Evolutionary conservation across 1,284 basidiomycete species (phyloP).

Genomic region (Agroathelia rolfsii): DNA sequence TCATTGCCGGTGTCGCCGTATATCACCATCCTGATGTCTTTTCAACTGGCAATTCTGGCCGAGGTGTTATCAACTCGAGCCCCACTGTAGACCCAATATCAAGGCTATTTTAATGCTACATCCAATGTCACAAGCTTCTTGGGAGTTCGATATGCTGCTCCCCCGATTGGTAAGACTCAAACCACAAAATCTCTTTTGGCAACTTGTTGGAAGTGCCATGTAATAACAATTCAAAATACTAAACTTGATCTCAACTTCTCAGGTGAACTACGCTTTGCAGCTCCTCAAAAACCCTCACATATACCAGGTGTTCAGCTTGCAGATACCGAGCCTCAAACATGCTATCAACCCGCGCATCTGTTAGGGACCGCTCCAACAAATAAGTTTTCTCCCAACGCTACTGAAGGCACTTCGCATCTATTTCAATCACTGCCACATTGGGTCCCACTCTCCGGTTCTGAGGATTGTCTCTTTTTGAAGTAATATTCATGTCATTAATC

Average conservation of each 20-base stretch:
- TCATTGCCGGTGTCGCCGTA: too few species aligned
- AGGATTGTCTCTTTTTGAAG: conserved; percentile 26
- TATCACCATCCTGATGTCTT: too few species aligned
- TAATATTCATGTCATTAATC: conserved; percentile 7
- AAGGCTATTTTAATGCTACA: conserved; percentile 17
- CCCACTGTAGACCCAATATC: conserved; percentile 24
- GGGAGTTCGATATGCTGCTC: conserved; percentile 23
- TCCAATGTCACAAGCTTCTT: conserved; percentile 19
- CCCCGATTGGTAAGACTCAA: conserved; percentile 20
- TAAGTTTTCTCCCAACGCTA: too few species aligned
- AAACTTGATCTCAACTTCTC: too few species aligned
- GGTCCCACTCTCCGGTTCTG: too few species aligned
- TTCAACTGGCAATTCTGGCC: too few species aligned
- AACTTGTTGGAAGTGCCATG: too few species aligned
- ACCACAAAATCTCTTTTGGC: background rate
- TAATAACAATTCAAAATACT: too few species aligned
- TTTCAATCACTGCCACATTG: too few species aligned
- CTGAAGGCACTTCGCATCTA: too few species aligned
- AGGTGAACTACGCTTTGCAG: conserved; percentile 24
- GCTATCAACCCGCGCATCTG: conserved; percentile 15
- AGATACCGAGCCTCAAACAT: conserved; percentile 20
- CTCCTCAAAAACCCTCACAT: conserved; percentile 20
- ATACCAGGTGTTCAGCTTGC: conserved; percentile 23
- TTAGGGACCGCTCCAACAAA: conserved; percentile 7
- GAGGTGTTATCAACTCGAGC: too few species aligned